phyloP scores from a whole-genome alignment of 2,329 filamentous ascomycete genomes.

The Ophiostoma ulmi region DNA sequence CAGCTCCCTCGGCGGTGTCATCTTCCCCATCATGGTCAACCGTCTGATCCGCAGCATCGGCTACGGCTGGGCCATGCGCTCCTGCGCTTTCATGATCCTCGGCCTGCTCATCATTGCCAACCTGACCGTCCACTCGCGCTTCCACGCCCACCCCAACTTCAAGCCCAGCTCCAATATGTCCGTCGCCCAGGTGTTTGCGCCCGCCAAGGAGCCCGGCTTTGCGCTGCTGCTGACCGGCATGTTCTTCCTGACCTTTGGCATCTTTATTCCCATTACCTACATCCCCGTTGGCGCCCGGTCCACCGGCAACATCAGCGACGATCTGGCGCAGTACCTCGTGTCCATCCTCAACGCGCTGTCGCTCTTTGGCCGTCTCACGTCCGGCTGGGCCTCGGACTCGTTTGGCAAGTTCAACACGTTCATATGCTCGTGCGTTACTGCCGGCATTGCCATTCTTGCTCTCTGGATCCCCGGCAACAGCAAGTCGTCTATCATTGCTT shows the following conservation, averaged over 20 bases:
- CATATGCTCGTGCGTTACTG: constrained; percentile 43
- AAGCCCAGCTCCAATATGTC: constrained; percentile 3
- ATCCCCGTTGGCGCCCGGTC: constrained; percentile 29
- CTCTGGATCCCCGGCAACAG: constrained; percentile 41
- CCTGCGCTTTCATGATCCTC: constrained; percentile 31
- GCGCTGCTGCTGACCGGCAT: constrained; percentile 27
- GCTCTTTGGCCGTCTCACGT: constrained; percentile 36
- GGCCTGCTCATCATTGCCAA: constrained; percentile 30
- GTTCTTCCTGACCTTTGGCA: constrained; percentile 30
- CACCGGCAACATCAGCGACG: constrained; percentile 25
- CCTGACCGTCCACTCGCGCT: constrained; percentile 29
- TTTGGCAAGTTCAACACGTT: constrained; percentile 41
- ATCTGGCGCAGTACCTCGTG: constrained; percentile 30
- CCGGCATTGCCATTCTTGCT: constrained; percentile 37
- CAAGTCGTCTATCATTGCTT: constrained; percentile 35
- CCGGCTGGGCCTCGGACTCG: constrained; percentile 33
- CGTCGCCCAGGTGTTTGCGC: constrained; percentile 21
- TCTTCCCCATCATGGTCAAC: constrained; percentile 33
- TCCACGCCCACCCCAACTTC: constrained; percentile 20
- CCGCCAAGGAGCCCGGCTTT: constrained; percentile 29
- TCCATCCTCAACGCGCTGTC: constrained; percentile 32
- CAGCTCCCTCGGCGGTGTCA: constrained; percentile 32
- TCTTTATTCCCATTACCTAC: constrained; percentile 31
- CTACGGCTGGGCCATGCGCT: constrained; percentile 33
- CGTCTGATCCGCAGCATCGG: constrained; percentile 30